Evolutionary conservation across 2,329 filamentous ascomycete species (phyloP), one percentile per base, ranked within the genome.

Genomic region (Sarocladium brachiariae): DNA sequence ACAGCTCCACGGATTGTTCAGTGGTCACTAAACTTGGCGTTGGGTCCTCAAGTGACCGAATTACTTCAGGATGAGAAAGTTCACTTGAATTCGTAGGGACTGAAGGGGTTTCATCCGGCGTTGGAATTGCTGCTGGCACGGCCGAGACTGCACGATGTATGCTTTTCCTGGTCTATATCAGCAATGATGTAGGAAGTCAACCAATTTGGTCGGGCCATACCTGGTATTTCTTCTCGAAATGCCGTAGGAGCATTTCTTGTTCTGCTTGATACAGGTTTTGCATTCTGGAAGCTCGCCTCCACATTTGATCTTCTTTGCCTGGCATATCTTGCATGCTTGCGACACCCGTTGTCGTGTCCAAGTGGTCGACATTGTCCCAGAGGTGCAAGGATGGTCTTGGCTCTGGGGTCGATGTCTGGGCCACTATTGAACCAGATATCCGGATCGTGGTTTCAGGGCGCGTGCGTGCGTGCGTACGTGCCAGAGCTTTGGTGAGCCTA

Each of bases 231-330:
- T 16, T 27, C n/a, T 25, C 3, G 23, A 43, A 7, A 43, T 43
- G n/a, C 39, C 39, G 16, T 43, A 43, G 5, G 39, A 43, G 21
- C 39, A 43, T 25, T 24, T 43, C n/a, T 19, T 43, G 21, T 43
- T 43, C 23, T 11, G 39, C 21, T 23, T 16, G 3, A 43, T 23
- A 16, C 39, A 43, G 6, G 39, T 43, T 23, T 43, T 43, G 39
- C 39, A 43, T n/a, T 43, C 39, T 10, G 39, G 39, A 9, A 43
- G 39, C 23, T 43, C 39, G 14, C 39, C 39, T 43, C 39, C 39
- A n/a, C 39, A 43, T n/a, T 43, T 43, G 39, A 43, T 43, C 39
- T 43, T 43, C 39, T 43, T 43, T 11, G 23, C 16, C 39, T 43
- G 39, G 16, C 39, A 43, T 43, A 43, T 14, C 23, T 14, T 24